These are phyloP conservation scores for Miamiensis avidus DNA, from an alignment of 169 alveolate species.

Conservation along the genomic window DNA sequence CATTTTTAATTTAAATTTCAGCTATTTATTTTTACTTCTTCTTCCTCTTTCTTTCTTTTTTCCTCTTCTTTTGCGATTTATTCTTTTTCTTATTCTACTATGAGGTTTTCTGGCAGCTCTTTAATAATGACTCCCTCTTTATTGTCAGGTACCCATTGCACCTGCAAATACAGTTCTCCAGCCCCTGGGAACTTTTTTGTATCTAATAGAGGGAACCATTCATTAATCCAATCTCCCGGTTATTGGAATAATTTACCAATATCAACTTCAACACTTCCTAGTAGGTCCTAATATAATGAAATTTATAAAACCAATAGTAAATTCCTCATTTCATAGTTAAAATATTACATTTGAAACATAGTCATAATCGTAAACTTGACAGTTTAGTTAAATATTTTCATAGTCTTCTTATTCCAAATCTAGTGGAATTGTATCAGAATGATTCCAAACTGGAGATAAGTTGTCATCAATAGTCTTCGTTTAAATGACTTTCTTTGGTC, in stretches of 20 bases:
- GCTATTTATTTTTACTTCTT: too few relatives aligned
- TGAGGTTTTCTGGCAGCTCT: constrained; percentile 2
- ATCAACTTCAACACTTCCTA: constrained; percentile 27
- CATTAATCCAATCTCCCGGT: constrained; percentile 32
- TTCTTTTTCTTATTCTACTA: not conserved
- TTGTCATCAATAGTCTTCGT: constrained; percentile 41
- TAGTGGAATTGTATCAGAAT: constrained; percentile 15
- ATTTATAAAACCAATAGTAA: too few relatives aligned
- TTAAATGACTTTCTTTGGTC: constrained; percentile 6
- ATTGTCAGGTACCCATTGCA: constrained; percentile 30
- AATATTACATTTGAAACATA: constrained; percentile 1
- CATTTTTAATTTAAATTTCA: too few relatives aligned
- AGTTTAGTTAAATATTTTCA: constrained; percentile 12
- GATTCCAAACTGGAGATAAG: constrained; percentile 33
- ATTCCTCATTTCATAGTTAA: too few relatives aligned
- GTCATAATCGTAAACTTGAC: constrained; percentile 37
- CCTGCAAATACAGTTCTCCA: constrained; percentile 27
- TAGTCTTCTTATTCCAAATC: constrained; percentile 30
- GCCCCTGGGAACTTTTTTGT: constrained; percentile 33
- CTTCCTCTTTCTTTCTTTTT: constrained; percentile 3
- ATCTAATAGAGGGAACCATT: constrained; percentile 16
- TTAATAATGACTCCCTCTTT: not conserved
- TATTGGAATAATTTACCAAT: constrained; percentile 3
- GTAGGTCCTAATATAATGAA: not conserved
- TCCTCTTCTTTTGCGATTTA: not conserved